phyloP scores from a whole-genome alignment of 257 asterid species.

The Gardenia jasminoides region DNA sequence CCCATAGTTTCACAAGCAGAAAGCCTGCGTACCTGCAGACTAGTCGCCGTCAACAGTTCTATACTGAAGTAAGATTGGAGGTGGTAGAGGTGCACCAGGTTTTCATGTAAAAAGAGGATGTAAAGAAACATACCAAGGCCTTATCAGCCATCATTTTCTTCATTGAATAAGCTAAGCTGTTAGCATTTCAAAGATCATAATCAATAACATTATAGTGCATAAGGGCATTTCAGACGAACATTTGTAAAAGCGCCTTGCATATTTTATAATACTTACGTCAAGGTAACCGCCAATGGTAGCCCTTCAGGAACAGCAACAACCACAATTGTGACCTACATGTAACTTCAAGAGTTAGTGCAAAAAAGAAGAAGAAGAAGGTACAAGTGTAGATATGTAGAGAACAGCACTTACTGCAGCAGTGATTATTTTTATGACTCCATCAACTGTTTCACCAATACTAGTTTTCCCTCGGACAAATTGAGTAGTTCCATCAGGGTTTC shows the following conservation, averaged over 20 bases:
- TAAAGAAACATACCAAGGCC: constrained; percentile 66
- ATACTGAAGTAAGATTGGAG: constrained; percentile 10
- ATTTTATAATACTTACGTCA: constrained; percentile 62
- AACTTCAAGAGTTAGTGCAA: constrained; percentile 34
- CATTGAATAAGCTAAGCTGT: constrained; percentile 98
- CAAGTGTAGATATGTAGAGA: constrained; percentile 17
- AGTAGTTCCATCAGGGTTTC: constrained; percentile 64
- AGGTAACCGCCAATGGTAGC: constrained; percentile 94
- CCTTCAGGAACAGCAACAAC: constrained; percentile 99
- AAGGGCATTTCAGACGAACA: background rate
- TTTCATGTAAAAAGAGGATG: constrained; percentile 7
- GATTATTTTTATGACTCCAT: constrained; percentile 70
- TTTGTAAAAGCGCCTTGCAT: background rate
- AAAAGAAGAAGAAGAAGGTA: constrained; percentile 21
- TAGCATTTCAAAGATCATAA: constrained; percentile 24
- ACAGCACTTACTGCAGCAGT: constrained; percentile 79
- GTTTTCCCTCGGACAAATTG: constrained; percentile 78
- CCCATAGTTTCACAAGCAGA: constrained; percentile 99
- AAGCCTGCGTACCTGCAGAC: constrained; percentile 88
- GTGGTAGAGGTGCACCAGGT: background rate
- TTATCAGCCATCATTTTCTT: constrained; percentile 99
- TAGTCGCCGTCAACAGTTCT: constrained; percentile 23
- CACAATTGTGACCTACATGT: constrained; percentile 86
- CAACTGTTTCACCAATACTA: constrained; percentile 43
- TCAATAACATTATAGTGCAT: constrained; percentile 22